These are phyloP conservation scores for Boletus bicolor DNA, from an alignment of 768 basidiomycete species.

Conservation along the genomic window DNA sequence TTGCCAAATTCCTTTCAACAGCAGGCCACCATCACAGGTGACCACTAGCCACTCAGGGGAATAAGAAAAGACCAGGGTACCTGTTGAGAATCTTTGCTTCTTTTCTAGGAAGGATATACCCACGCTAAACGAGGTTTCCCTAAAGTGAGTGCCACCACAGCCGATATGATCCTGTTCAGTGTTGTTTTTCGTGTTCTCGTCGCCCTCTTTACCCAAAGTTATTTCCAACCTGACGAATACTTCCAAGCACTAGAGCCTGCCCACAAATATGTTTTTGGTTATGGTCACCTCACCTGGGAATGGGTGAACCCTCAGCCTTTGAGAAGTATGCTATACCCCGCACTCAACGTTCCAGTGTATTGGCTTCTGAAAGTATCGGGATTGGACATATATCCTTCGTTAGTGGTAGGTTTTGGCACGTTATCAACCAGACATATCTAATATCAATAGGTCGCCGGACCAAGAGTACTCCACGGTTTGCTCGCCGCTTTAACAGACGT, in stretches of 20 bases:
- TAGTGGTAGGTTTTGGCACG: constrained; percentile 55
- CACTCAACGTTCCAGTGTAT: constrained; percentile 76
- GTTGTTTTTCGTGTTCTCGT: constrained; percentile 52
- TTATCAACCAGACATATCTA: not conserved
- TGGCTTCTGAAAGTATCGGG: constrained; percentile 57
- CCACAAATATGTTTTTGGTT: constrained; percentile 83
- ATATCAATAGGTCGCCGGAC: constrained; percentile 58
- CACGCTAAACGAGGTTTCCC: too few relatives aligned
- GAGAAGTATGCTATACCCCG: constrained; percentile 79
- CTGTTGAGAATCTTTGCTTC: too few relatives aligned
- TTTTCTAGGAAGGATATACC: too few relatives aligned
- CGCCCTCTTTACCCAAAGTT: constrained; percentile 72
- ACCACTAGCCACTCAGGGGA: too few relatives aligned
- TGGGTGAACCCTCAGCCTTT: constrained; percentile 74
- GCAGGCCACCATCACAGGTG: too few relatives aligned
- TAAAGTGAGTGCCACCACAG: not conserved
- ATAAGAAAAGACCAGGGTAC: too few relatives aligned
- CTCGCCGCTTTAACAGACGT: constrained; percentile 82
- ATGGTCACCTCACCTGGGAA: constrained; percentile 95
- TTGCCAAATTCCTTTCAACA: too few relatives aligned
- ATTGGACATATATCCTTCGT: constrained; percentile 46
- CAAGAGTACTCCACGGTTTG: constrained; percentile 70
- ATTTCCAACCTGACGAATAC: constrained; percentile 97
- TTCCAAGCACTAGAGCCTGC: constrained; percentile 95
- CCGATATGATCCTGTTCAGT: constrained; percentile 31